Evolutionary conservation across 257 asterid species (phyloP), one percentile per base, ranked within the genome.

Genomic region (Cinchona pubescens): DNA sequence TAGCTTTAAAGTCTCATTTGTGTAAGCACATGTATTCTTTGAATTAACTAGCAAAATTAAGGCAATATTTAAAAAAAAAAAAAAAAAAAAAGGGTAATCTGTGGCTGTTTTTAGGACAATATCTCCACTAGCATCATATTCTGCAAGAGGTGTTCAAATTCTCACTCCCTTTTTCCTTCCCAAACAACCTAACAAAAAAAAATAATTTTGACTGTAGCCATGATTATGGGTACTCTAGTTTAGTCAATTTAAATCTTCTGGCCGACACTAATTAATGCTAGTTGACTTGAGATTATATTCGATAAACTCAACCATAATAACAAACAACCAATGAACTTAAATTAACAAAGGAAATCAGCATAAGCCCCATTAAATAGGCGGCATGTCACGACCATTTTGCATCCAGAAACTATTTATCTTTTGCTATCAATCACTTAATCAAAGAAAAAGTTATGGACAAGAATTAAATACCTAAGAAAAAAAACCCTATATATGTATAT

Each of bases 371-470:
- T 14, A n/a, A n/a, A n/a, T 8, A 14, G 3, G 14, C 14, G 27
- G 2, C 37, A 37, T 72, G 38, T 14, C 55, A 64, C 49, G 5
- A 55, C 35, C 51, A 71, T 35, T 18, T 60, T 42, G 70, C 59
- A 61, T 60, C 25, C 10, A 37, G 27, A 30, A 42, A 45, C n/a
- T n/a, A n/a, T 29, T 45, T 21, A 9, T 45, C 32, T 73, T 48
- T 48, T 59, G 58, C 30, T 35, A 70, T 55, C 42, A 11, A 8
- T 11, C 59, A n/a, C 1, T 27, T n/a, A 73, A 32, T 60, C 59
- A 27, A 42, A 60, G 51, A 53, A 55, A 53, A 53, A 71, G 37
- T 34, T 23, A 43, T 42, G n/a, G 76, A 58, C 58, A 72, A 27
- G 34, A 40, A 40, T 42, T 29, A 69, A 42, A 29, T 40, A 14